Percentiles rank a stretch among this genome's conserved stretches.
Evolutionary conservation across 306 rosid species (phyloP).

Genomic region (Betula pendula): DNA sequence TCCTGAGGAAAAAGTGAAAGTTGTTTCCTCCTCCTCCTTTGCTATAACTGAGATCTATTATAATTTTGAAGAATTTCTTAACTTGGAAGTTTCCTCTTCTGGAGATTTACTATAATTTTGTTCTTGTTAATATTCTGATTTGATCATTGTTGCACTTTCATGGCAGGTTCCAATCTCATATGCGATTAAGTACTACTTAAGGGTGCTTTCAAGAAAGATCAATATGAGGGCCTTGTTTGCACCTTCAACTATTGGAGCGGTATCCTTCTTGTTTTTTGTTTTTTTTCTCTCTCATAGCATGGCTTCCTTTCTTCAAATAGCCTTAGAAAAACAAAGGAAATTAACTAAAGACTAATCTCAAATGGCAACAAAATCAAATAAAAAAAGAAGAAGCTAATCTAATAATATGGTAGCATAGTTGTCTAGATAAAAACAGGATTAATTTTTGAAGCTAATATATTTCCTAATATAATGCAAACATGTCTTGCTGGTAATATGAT

Average conservation of each 20-base stretch:
- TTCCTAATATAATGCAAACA: not conserved
- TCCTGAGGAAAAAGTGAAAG: constrained; percentile 40
- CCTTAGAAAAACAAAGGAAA: too few relatives aligned
- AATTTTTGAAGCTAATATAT: not conserved
- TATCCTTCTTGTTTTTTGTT: constrained; percentile 18
- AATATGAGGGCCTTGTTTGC: constrained; percentile 62
- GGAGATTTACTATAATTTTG: not conserved
- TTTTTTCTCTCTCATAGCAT: not conserved
- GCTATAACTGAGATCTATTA: not conserved
- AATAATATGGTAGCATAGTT: not conserved
- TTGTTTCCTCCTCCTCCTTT: constrained; percentile 7
- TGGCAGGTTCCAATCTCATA: constrained; percentile 40
- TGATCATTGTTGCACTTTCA: constrained; percentile 1
- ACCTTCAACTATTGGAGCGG: constrained; percentile 87
- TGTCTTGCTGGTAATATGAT: not conserved
- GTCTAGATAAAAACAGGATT: not conserved
- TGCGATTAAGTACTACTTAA: constrained; percentile 31
- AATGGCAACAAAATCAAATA: too few relatives aligned
- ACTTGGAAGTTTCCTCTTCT: not conserved
- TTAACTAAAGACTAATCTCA: too few relatives aligned
- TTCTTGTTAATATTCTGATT: not conserved
- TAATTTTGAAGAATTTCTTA: not conserved
- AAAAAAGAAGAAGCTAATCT: too few relatives aligned
- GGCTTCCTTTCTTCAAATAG: too few relatives aligned
- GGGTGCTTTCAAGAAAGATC: constrained; percentile 32